Evolutionary conservation across 2,329 filamentous ascomycete species (phyloP).

Genomic region (Colletotrichum higginsianum): DNA sequence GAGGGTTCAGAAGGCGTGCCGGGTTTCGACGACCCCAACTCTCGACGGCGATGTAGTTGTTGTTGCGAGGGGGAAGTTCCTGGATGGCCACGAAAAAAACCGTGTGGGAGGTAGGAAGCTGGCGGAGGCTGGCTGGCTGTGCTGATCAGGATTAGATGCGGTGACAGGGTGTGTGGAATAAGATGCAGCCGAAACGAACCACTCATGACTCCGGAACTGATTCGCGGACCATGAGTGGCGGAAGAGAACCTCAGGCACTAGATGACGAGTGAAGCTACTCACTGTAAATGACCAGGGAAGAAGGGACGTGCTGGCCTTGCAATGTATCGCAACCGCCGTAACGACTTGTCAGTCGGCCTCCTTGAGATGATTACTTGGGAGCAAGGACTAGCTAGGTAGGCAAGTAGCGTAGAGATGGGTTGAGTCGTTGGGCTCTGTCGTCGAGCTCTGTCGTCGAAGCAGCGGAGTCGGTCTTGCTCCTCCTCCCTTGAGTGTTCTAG

Average conservation of each 20-base stretch:
- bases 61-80: slow-evolving; percentile 4
- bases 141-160: slow-evolving; percentile 37
- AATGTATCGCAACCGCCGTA: background rate
- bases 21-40: background rate
- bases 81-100: slow-evolving; percentile 19
- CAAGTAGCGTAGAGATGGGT: background rate
- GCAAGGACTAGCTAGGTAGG: background rate
- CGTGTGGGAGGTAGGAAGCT: slow-evolving; percentile 11
- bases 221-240: slow-evolving; percentile 32
- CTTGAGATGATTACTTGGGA: background rate
- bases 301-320: background rate
- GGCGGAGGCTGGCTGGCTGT: slow-evolving; percentile 25
- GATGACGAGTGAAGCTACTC: slow-evolving; percentile 17
- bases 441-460: slow-evolving; percentile 10
- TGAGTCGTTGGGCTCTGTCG: slow-evolving; percentile 5
- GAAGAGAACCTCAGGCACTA: slow-evolving; percentile 30
- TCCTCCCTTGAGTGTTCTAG: slow-evolving; percentile 9
- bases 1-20: background rate
- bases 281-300: slow-evolving; percentile 3
- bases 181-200: slow-evolving; percentile 38
- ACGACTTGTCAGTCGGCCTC: background rate
- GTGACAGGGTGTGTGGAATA: slow-evolving; percentile 31
- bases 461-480: background rate
- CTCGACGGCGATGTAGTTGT: background rate
- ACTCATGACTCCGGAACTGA: slow-evolving; percentile 31